Evolutionary conservation across 2,329 filamentous ascomycete species (phyloP).

Genomic region (Alternaria solani): DNA sequence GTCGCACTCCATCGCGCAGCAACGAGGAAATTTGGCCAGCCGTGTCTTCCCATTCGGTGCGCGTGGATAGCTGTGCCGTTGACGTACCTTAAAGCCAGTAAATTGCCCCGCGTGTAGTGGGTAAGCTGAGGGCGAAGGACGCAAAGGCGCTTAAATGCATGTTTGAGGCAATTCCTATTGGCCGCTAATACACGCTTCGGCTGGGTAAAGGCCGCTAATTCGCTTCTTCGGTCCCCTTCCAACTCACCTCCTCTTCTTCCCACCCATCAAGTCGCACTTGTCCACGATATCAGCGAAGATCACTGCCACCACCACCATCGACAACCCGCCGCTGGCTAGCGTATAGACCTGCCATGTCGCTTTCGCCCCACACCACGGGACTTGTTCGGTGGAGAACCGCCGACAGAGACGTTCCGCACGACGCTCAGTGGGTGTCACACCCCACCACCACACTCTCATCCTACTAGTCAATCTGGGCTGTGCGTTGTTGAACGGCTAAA

Average conservation of each 20-base stretch:
- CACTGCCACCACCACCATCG: constrained; percentile 16
- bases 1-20: constrained; percentile 41
- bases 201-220: constrained; percentile 35
- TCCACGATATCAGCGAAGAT: constrained; percentile 7
- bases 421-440: constrained; percentile 12
- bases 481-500: constrained; percentile 26
- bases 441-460: constrained; percentile 11
- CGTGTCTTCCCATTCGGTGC: constrained; percentile 38
- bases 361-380: constrained; percentile 15
- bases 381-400: constrained; percentile 4
- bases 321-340: constrained; percentile 2
- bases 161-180: constrained; percentile 23
- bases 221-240: constrained; percentile 19
- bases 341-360: neutral
- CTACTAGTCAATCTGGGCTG: constrained; percentile 11
- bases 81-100: constrained; percentile 25
- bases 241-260: constrained; percentile 13
- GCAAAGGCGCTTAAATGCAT: constrained; percentile 44
- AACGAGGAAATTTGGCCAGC: constrained; percentile 27
- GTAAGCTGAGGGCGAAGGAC: constrained; percentile 19
- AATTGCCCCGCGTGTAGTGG: constrained; percentile 32
- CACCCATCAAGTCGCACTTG: constrained; percentile 5
- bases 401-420: constrained; percentile 6
- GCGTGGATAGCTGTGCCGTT: constrained; percentile 32
- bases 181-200: constrained; percentile 24